These are phyloP conservation scores for Arctostaphylos glauca DNA, from an alignment of 148 eudicot species.

Conservation along the genomic window DNA sequence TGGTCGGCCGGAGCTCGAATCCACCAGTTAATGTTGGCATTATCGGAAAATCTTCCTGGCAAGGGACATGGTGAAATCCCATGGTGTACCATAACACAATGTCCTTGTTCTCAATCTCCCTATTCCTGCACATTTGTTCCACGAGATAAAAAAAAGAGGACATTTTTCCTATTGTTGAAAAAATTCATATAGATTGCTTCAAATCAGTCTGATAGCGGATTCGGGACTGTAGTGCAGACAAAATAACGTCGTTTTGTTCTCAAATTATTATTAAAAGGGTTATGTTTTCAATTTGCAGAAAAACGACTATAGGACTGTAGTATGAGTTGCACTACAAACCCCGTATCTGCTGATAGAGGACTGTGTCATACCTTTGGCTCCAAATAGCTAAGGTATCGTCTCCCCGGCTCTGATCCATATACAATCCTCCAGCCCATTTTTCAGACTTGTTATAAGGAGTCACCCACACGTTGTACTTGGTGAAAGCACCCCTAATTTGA, in stretches of 20 bases:
- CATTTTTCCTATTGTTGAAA: too few relatives aligned
- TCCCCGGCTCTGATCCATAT: conserved; percentile 44
- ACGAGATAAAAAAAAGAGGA: neutral
- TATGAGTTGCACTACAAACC: too few relatives aligned
- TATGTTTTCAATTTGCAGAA: too few relatives aligned
- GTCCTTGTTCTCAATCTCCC: conserved; percentile 33
- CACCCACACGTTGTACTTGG: conserved; percentile 42
- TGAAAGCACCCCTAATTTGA: conserved; percentile 43
- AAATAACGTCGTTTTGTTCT: too few relatives aligned
- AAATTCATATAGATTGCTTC: too few relatives aligned
- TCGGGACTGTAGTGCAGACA: too few relatives aligned
- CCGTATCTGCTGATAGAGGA: too few relatives aligned
- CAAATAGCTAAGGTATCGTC: conserved; percentile 35
- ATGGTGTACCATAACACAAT: conserved; percentile 38
- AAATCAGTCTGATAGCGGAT: too few relatives aligned
- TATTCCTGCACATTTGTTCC: conserved; percentile 18
- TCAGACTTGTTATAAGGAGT: conserved; percentile 56
- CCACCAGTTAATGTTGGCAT: conserved; percentile 27
- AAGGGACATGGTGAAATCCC: conserved; percentile 32
- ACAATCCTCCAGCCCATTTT: conserved; percentile 56
- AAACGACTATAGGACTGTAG: too few relatives aligned
- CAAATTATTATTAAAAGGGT: too few relatives aligned
- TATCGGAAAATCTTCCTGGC: conserved; percentile 28
- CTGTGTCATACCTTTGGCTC: conserved; percentile 29
- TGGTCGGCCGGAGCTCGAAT: conserved; percentile 35